Base-by-base conservation (phyloP, 2,329 filamentous ascomycete species). In the Aschersonia sp. region DNA sequence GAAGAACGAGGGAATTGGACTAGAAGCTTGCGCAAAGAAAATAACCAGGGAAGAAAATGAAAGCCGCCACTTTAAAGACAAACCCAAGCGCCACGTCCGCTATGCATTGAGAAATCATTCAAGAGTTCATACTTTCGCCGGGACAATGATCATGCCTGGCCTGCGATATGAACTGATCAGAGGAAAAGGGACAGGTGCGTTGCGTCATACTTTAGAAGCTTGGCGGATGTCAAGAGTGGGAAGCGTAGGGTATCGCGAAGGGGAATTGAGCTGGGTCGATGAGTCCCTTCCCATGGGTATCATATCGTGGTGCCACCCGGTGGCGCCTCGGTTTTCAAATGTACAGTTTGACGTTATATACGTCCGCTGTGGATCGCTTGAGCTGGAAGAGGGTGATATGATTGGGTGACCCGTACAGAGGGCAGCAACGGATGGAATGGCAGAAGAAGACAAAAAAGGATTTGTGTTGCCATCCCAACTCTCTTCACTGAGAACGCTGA, bases 401-500 rank as follows among this genome's bases (percentile, higher is more conserved):
- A 49, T 48, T 64, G 63, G 32, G 57, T 56, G 11, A 62, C 54
- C 44, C 57, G 56, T 37, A 12, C 4, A 37, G 14, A 65, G 56
- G 31, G 55, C 52, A 42, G 59, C 52, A 46, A 59, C 51, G 6
- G 59, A 55, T 30, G 58, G 48, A 33, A 63, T 53, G 45, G 45
- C 49, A 30, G 53, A 40, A 12, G 56, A 40, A 14, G 56, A 42
- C 40, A 55, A 49, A 44, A 53, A 57, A 43, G 53, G 48, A 6
- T 52, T 53, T 42, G 63, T 63, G 43, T 63, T 63, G 6, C 67
- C 56, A 52, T 79, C 72, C 77, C 78, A 81, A 42, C 68, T 72
- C 61, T 92, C 85, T 57, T 95, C 89, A 51, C 85, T 84, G 46
- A 97, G 70, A 11, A 85, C 87, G 52, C 81, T 89, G 40, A 98